Base-by-base conservation (phyloP, 345 rosid genomes). In the Punica granatum region DNA sequence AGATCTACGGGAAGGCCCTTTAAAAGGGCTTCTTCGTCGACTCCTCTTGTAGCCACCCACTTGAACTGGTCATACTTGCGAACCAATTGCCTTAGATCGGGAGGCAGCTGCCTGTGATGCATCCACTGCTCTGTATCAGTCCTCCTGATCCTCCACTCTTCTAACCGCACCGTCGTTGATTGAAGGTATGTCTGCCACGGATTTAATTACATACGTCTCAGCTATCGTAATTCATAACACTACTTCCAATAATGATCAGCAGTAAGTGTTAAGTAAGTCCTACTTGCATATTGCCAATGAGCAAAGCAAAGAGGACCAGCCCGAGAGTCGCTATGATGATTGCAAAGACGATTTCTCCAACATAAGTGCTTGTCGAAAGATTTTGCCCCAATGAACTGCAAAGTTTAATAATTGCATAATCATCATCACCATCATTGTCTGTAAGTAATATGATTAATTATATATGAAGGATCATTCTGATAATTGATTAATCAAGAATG, bases 91-190 rank as follows among this genome's bases (percentile, higher is more conserved):
- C 82, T 86, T 56, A 93, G 72, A 16, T 84, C 87, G 10, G 69
- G 72, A 41, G 98, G 97, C 4, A 93, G 88, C 74, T 90, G 94
- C 74, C 98, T 80, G 73, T 93, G 98, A 32, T 48, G 88, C 96
- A 93, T 93, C 98, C 98, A 93, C 72, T 93, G 88, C 64, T 93
- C 97, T 36, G 92, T 83, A 74, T 90, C 98, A 13, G 92, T 88
- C 78, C 97, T 87, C 81, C 72, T 82, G 77, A 88, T 89, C 73
- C 97, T 90, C 97, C 98, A 90, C 44, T 93, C 90, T 79, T 90
- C 97, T 37, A 93, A 78, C 16, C 90, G 85, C 36, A 88, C 78
- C 0, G 96, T 93, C 0, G 94, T 90, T 0, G 96, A 87, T 69
- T 90, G 94, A 28, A 93, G 75, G 72, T 88, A 90, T 18, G 87